phyloP scores from a whole-genome alignment of 2,329 filamentous ascomycete species.

The Coniochaeta prunicola region DNA sequence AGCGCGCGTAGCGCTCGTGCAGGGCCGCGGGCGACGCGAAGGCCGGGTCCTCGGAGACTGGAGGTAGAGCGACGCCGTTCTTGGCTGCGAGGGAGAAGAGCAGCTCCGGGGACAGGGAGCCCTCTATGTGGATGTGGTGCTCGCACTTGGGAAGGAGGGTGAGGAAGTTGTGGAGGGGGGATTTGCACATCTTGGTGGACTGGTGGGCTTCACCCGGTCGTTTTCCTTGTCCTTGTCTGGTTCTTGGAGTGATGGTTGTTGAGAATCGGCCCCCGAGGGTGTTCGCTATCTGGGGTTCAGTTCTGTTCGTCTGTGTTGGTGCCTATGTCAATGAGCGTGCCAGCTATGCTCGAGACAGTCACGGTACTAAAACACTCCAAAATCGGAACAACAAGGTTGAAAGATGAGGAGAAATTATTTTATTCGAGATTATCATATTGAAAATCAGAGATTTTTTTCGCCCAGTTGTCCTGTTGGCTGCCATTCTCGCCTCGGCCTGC shows the following conservation, averaged over 20 bases:
- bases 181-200: conserved; percentile 48
- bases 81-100: conserved; percentile 62
- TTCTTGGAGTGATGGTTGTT: not conserved
- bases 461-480: not conserved
- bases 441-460: too few species aligned
- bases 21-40: conserved; percentile 56
- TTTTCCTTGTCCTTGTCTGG: not conserved
- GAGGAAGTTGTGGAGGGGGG: conserved; percentile 51
- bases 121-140: conserved; percentile 76
- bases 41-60: conserved; percentile 39
- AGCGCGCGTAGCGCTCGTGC: conserved; percentile 55
- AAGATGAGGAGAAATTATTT: not conserved
- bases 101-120: conserved; percentile 61
- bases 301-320: too few species aligned
- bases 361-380: too few species aligned
- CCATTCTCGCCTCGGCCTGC: not conserved
- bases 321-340: too few species aligned
- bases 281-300: too few species aligned
- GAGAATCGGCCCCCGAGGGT: too few species aligned
- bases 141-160: conserved; percentile 68
- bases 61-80: conserved; percentile 57
- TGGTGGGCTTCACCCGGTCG: too few species aligned
- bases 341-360: too few species aligned
- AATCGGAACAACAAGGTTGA: not conserved
- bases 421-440: too few species aligned